Evolutionary conservation across 768 basidiomycete species (phyloP).

Genomic region (Porpolomopsis calyptriformis): DNA sequence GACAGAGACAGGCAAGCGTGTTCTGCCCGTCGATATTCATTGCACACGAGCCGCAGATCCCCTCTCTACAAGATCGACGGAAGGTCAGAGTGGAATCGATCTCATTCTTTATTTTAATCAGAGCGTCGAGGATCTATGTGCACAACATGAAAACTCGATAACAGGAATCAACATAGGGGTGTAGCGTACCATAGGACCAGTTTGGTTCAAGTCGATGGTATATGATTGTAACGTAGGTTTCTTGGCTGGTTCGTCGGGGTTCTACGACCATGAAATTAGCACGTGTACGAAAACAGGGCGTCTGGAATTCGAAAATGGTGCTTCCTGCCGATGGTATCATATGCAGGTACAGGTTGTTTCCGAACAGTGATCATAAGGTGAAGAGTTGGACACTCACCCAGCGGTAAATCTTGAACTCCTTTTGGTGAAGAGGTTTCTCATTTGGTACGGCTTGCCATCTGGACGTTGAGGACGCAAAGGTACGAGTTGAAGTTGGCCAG

Average conservation of each 20-base stretch:
- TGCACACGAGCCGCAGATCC: constrained; percentile 96
- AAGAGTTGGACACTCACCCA: constrained; percentile 80
- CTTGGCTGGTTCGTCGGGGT: constrained; percentile 87
- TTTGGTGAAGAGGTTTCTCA: constrained; percentile 63
- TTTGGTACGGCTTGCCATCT: constrained; percentile 36
- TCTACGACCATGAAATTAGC: constrained; percentile 40
- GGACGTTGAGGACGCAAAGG: constrained; percentile 22
- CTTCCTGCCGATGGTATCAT: no score
- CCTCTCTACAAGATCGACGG: constrained; percentile 85
- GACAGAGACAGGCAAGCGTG: constrained; percentile 93
- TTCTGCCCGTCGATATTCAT: constrained; percentile 99
- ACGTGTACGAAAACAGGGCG: no score
- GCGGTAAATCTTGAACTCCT: constrained; percentile 98
- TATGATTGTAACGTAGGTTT: constrained; percentile 90
- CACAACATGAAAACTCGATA: constrained; percentile 3
- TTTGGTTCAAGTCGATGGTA: constrained; percentile 85
- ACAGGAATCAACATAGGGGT: neutral
- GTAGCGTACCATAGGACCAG: constrained; percentile 77
- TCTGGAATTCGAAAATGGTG: no score
- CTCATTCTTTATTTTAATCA: constrained; percentile 99
- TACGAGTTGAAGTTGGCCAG: constrained; percentile 12
- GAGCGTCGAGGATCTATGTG: constrained; percentile 67
- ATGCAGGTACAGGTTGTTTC: no score
- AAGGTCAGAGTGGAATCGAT: constrained; percentile 95
- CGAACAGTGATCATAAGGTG: no score